These are phyloP conservation scores for Russula abietina DNA, from an alignment of 768 basidiomycete species.

Conservation along the genomic window DNA sequence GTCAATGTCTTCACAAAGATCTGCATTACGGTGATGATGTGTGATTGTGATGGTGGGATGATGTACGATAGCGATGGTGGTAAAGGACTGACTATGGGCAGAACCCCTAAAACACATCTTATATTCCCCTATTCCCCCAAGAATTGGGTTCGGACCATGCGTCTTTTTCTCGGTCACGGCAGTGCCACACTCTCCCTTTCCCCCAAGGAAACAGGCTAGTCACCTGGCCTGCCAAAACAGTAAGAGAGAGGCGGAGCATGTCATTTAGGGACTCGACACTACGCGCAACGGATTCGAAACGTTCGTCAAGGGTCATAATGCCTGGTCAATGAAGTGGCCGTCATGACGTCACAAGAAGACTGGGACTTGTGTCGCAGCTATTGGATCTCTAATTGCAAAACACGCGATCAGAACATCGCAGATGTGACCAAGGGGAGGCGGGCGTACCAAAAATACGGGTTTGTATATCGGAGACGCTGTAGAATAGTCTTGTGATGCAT, in stretches of 20 bases:
- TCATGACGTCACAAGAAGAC: conserved; percentile 48
- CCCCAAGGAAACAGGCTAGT: too few species aligned
- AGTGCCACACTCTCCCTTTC: too few species aligned
- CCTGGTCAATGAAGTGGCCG: conserved; percentile 74
- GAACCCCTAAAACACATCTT: too few species aligned
- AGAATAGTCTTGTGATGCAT: conserved; percentile 82
- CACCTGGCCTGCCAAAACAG: too few species aligned
- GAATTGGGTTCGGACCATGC: too few species aligned
- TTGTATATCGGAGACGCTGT: conserved; percentile 83
- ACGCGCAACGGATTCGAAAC: conserved; percentile 63
- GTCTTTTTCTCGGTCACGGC: too few species aligned
- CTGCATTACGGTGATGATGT: too few species aligned
- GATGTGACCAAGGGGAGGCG: not conserved
- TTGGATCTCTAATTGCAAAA: conserved; percentile 63
- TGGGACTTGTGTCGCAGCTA: conserved; percentile 87
- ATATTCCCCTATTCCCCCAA: too few species aligned
- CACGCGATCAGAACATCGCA: not conserved
- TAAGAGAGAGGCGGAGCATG: too few species aligned
- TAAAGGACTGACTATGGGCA: too few species aligned
- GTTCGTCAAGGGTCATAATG: conserved; percentile 74
- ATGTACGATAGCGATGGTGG: too few species aligned
- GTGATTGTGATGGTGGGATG: too few species aligned
- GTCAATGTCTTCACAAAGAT: not conserved
- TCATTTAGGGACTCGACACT: conserved; percentile 67
- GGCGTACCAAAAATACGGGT: conserved; percentile 80